Evolutionary conservation across 106 monocot genomes (phyloP).

Genomic region (Dioscorea zingiberensis): DNA sequence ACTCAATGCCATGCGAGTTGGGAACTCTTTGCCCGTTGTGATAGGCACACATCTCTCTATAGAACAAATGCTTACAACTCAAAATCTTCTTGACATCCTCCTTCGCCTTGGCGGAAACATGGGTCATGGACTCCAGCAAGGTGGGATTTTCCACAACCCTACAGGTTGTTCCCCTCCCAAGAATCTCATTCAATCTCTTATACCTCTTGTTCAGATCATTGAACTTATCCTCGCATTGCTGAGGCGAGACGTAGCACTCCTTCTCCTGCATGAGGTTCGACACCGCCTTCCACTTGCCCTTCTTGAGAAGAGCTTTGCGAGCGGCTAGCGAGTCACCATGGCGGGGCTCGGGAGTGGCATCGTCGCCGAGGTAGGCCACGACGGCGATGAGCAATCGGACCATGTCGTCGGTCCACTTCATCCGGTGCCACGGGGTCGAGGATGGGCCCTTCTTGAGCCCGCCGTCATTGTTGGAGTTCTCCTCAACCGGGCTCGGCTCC

Average conservation of each 20-base stretch:
- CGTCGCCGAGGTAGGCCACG: constrained; percentile 44
- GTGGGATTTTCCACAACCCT: constrained; percentile 53
- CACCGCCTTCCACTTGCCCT: constrained; percentile 73
- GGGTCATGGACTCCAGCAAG: constrained; percentile 47
- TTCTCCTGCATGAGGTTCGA: constrained; percentile 44
- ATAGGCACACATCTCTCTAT: constrained; percentile 81
- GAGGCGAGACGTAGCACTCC: constrained; percentile 50
- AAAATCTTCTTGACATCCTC: constrained; percentile 60
- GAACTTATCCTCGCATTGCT: constrained; percentile 87
- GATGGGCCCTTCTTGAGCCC: constrained; percentile 8
- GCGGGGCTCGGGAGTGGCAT: constrained; percentile 16
- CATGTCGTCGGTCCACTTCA: constrained; percentile 69
- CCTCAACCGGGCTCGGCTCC: too few species aligned
- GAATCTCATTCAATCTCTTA: constrained; percentile 76
- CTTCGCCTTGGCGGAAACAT: constrained; percentile 51
- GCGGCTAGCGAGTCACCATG: constrained; percentile 3
- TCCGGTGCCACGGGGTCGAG: constrained; percentile 42
- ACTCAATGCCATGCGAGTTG: constrained; percentile 12
- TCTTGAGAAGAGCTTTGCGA: constrained; percentile 37
- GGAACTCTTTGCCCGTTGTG: constrained; percentile 53
- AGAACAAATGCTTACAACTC: constrained; percentile 70
- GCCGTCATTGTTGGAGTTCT: background rate
- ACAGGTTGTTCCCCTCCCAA: constrained; percentile 58
- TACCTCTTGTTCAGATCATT: constrained; percentile 81
- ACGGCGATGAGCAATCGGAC: constrained; percentile 47